Conservation (phyloP, 768 basidiomycete genomes). For the Russula foetens region DNA sequence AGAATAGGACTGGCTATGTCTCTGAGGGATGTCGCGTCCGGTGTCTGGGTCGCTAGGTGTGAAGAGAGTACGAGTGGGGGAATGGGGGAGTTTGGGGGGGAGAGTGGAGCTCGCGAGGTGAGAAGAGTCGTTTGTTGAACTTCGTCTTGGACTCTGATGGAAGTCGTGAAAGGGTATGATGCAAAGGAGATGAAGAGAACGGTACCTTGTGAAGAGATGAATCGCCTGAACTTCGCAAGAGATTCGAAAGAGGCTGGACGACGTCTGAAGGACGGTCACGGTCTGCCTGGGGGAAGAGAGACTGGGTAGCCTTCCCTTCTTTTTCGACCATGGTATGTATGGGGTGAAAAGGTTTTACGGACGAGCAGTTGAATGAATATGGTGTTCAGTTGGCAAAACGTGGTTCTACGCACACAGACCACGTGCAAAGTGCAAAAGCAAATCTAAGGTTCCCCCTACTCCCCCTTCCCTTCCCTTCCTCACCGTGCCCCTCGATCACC, state of each 20-base stretch:
- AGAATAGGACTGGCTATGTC: conserved; percentile 32
- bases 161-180: conserved; percentile 62
- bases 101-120: conserved; percentile 43
- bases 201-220: conserved; percentile 25
- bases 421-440: neutral
- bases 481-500: conserved; percentile 9
- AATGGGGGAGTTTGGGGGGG: conserved; percentile 19
- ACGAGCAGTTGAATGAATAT: conserved; percentile 3
- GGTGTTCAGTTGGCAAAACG: neutral
- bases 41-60: conserved; percentile 15
- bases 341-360: conserved; percentile 1
- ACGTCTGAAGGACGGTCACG: conserved; percentile 14
- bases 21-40: conserved; percentile 28
- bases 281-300: conserved; percentile 18
- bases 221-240: conserved; percentile 18
- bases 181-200: conserved; percentile 30
- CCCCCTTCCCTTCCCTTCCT: neutral
- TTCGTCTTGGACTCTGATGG: conserved; percentile 73
- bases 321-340: conserved; percentile 20
- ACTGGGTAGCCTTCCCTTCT: conserved; percentile 10
- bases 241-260: conserved; percentile 18
- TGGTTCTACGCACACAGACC: neutral
- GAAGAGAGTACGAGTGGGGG: conserved; percentile 20
- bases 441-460: no score
- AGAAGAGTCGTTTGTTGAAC: conserved; percentile 76